phyloP scores from a whole-genome alignment of 805 yeast species.

The Wickerhamomyces tratensis region DNA sequence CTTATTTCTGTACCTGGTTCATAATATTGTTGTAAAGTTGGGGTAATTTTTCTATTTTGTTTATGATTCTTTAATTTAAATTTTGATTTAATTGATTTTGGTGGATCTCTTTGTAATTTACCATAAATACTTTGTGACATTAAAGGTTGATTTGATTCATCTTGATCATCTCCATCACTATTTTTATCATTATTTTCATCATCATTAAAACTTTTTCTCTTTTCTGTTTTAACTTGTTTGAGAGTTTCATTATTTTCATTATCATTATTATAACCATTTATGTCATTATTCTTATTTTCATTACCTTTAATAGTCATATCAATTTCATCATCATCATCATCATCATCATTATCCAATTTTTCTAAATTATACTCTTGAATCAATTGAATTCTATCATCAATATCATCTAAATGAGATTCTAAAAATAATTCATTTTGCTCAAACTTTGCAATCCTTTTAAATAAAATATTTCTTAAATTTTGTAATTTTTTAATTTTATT shows the following conservation, averaged over 20 bases:
- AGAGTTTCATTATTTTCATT: constrained; percentile 1
- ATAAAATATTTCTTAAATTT: constrained; percentile 39
- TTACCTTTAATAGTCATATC: background rate
- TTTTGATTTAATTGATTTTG: constrained; percentile 13
- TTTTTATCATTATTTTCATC: constrained; percentile 4
- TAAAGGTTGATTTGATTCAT: constrained; percentile 18
- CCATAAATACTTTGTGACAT: constrained; percentile 35
- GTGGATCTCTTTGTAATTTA: constrained; percentile 26
- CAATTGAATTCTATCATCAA: constrained; percentile 33
- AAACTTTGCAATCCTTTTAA: constrained; percentile 47
- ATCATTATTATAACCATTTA: background rate
- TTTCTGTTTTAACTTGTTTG: constrained; percentile 5
- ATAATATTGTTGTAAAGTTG: constrained; percentile 58
- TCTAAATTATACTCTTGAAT: constrained; percentile 30
- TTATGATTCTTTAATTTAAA: constrained; percentile 19
- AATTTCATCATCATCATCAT: constrained; percentile 3
- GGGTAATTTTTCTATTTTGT: constrained; percentile 38
- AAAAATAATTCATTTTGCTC: constrained; percentile 53
- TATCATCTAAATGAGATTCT: constrained; percentile 36
- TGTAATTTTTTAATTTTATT: constrained; percentile 41
- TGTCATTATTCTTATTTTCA: background rate
- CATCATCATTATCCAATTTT: constrained; percentile 16
- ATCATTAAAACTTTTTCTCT: constrained; percentile 2
- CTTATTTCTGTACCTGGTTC: constrained; percentile 47
- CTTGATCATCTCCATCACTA: constrained; percentile 10